A percentile compares a stretch with the other conserved stretches of the same genome.
These are phyloP conservation scores for Hanseniaspora guilliermondii DNA, from an alignment of 805 yeast species.

Conservation along the genomic window DNA sequence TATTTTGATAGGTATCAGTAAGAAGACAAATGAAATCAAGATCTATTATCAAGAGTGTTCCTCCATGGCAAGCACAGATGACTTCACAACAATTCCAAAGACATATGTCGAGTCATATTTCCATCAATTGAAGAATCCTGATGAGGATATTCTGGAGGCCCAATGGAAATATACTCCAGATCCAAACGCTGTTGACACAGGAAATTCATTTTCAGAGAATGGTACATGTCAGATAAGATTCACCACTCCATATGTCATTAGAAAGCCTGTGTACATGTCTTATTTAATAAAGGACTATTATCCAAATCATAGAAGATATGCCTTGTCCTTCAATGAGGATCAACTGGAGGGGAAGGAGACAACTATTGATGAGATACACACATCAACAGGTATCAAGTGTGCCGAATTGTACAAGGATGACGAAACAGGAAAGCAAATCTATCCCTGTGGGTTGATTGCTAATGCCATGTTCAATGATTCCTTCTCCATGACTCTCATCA, in stretches of 20 bases:
- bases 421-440: conserved; percentile 46
- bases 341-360: conserved; percentile 74
- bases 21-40: conserved; percentile 56
- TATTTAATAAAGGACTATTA: conserved; percentile 79
- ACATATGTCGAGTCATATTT: conserved; percentile 49
- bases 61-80: conserved; percentile 34
- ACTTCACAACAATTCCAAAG: conserved; percentile 42
- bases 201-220: conserved; percentile 34
- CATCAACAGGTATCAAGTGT: conserved; percentile 42
- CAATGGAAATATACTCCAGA: conserved; percentile 51
- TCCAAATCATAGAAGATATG: conserved; percentile 92
- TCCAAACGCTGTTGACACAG: conserved; percentile 18
- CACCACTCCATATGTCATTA: conserved; percentile 55
- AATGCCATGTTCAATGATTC: conserved; percentile 88
- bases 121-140: conserved; percentile 26
- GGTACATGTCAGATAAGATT: conserved; percentile 63
- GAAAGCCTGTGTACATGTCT: conserved; percentile 63
- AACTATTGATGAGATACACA: conserved; percentile 37
- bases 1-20: conserved; percentile 58
- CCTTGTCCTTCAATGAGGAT: conserved; percentile 70
- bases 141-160: conserved; percentile 32
- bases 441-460: conserved; percentile 94
- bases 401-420: conserved; percentile 44
- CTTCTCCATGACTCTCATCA: conserved; percentile 33
- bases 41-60: conserved; percentile 70